phyloP scores from a whole-genome alignment of 2,329 filamentous ascomycete species.

The Microcyclospora tardicrescens region DNA sequence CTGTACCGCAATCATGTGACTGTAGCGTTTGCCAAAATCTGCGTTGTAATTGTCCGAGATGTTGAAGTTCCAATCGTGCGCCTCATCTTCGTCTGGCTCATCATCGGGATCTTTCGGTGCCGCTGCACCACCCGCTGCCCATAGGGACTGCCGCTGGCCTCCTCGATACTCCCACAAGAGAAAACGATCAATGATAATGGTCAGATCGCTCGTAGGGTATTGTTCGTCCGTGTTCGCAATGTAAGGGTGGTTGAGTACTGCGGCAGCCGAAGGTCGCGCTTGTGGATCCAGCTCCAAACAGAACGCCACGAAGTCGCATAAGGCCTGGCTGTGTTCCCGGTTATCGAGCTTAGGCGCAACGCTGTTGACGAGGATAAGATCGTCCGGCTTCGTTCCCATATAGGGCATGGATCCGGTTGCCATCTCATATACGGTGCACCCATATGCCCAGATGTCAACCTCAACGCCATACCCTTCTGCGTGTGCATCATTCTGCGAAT shows the following conservation, averaged over 20 bases:
- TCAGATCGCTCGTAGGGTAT: slow-evolving; percentile 52
- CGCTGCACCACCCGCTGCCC: slow-evolving; percentile 45
- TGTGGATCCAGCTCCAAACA: slow-evolving; percentile 57
- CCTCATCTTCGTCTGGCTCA: slow-evolving; percentile 31
- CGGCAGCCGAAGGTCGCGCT: slow-evolving; percentile 55
- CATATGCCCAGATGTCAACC: slow-evolving; percentile 72
- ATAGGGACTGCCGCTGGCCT: slow-evolving; percentile 53
- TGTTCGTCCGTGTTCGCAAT: slow-evolving; percentile 48
- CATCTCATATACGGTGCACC: slow-evolving; percentile 68
- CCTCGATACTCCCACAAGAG: slow-evolving; percentile 64
- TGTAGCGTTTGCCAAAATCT: slow-evolving; percentile 20
- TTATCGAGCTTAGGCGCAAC: slow-evolving; percentile 58
- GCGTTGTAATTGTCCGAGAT: slow-evolving; percentile 49
- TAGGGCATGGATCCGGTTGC: slow-evolving; percentile 63
- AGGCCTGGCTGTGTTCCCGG: slow-evolving; percentile 53
- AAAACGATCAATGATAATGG: slow-evolving; percentile 57
- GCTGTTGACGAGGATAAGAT: slow-evolving; percentile 35
- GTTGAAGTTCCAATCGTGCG: slow-evolving; percentile 53
- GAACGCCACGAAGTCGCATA: slow-evolving; percentile 59
- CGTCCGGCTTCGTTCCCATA: slow-evolving; percentile 13
- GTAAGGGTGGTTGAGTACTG: slow-evolving; percentile 58
- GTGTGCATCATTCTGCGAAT: slow-evolving; percentile 1
- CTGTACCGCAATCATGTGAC: slow-evolving; percentile 16
- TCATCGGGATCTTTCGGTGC: slow-evolving; percentile 28
- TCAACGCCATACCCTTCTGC: slow-evolving; percentile 37